These are phyloP conservation scores for Xylaria sp. DNA, from an alignment of 2,329 filamentous ascomycete species.

Conservation along the genomic window DNA sequence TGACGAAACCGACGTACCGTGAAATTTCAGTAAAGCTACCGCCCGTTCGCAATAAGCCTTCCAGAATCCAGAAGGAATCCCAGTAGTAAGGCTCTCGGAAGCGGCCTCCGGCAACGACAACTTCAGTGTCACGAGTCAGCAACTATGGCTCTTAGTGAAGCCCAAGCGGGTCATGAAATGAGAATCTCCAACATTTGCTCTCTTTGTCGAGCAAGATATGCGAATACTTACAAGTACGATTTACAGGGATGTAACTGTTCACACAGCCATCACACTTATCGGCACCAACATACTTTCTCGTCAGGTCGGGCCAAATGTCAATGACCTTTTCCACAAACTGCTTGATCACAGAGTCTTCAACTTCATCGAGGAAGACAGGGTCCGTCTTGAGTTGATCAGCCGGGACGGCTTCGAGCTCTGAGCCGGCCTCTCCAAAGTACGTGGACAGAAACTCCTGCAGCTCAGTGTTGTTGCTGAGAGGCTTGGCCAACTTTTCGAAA, in stretches of 20 bases:
- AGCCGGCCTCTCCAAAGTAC: conserved; percentile 72
- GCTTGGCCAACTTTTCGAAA: conserved; percentile 68
- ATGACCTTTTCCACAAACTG: conserved; percentile 73
- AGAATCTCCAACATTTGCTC: background rate
- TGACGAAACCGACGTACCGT: conserved; percentile 46
- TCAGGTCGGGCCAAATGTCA: conserved; percentile 75
- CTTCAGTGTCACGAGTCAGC: conserved; percentile 25
- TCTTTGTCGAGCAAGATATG: background rate
- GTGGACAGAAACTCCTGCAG: conserved; percentile 70
- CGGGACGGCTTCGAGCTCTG: conserved; percentile 68
- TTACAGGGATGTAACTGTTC: conserved; percentile 73
- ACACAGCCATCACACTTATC: conserved; percentile 68
- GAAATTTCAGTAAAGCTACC: conserved; percentile 72
- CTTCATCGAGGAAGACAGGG: conserved; percentile 66
- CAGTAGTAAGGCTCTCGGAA: conserved; percentile 79
- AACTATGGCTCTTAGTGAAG: background rate
- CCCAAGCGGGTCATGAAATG: too few relatives aligned
- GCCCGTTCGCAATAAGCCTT: conserved; percentile 72
- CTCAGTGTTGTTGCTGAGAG: conserved; percentile 71
- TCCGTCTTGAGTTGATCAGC: conserved; percentile 64
- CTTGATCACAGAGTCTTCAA: conserved; percentile 67
- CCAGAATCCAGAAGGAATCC: conserved; percentile 76
- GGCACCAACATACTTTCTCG: conserved; percentile 66
- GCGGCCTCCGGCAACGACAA: conserved; percentile 77
- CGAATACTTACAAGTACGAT: conserved; percentile 61